These are phyloP conservation scores for Meyerozyma athensensis DNA, from an alignment of 1,139 yeast genomes.

Conservation along the genomic window DNA sequence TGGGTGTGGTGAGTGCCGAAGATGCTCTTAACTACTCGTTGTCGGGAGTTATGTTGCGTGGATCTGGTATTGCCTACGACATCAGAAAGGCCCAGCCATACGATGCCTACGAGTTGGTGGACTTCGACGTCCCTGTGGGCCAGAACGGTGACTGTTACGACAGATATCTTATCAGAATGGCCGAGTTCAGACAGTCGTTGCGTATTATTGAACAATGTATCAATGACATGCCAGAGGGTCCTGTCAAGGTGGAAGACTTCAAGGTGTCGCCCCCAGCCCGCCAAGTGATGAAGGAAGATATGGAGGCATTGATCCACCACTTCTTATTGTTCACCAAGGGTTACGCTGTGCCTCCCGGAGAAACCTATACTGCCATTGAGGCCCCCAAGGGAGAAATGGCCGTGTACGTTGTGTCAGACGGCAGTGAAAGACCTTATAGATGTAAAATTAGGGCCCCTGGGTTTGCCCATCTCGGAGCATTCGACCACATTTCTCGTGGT, in stretches of 20 bases:
- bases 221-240: slow-evolving; percentile 90
- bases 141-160: slow-evolving; percentile 88
- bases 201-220: slow-evolving; percentile 87
- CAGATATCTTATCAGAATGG: slow-evolving; percentile 84
- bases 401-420: slow-evolving; percentile 84
- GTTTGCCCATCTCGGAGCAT: slow-evolving; percentile 84
- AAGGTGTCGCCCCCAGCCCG: slow-evolving; percentile 84
- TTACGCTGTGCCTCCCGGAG: slow-evolving; percentile 85
- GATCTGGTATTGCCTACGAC: slow-evolving; percentile 86
- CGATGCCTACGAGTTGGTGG: slow-evolving; percentile 84
- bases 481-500: slow-evolving; percentile 81
- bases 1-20: slow-evolving; percentile 79
- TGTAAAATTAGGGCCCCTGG: slow-evolving; percentile 95
- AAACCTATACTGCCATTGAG: slow-evolving; percentile 86
- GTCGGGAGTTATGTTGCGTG: slow-evolving; percentile 88
- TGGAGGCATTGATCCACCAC: slow-evolving; percentile 91
- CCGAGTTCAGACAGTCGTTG: slow-evolving; percentile 86
- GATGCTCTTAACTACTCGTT: slow-evolving; percentile 80
- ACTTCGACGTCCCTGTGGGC: slow-evolving; percentile 85
- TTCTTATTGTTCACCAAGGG: slow-evolving; percentile 86
- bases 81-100: slow-evolving; percentile 85
- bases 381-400: slow-evolving; percentile 98
- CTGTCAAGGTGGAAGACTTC: slow-evolving; percentile 87
- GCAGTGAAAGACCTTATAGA: slow-evolving; percentile 85
- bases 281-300: slow-evolving; percentile 79